phyloP scores from a whole-genome alignment of 83 land plant genomes.

The Diphasiastrum complanatum region DNA sequence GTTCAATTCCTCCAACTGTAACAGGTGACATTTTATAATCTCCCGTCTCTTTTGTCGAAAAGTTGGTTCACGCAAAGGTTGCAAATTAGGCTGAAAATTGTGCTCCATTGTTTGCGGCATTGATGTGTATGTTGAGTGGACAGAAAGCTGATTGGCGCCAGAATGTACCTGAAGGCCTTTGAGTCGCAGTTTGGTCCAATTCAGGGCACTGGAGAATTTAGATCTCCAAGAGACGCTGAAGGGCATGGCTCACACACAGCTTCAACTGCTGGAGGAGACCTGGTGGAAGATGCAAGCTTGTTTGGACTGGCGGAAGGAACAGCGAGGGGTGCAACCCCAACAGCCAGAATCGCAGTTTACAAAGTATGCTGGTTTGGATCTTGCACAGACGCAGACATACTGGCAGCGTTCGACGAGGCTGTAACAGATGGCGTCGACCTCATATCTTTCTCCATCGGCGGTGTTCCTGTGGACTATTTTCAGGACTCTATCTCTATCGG shows the following conservation, averaged over 20 bases:
- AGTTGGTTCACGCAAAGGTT: too few species aligned
- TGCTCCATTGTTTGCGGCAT: too few species aligned
- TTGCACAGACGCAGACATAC: neutral
- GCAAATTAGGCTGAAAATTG: too few species aligned
- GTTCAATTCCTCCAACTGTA: neutral
- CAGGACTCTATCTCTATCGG: slow-evolving; percentile 5
- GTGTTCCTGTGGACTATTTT: neutral
- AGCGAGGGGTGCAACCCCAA: too few species aligned
- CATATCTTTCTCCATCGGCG: too few species aligned
- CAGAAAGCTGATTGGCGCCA: slow-evolving; percentile 14
- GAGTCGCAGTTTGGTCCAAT: slow-evolving; percentile 1
- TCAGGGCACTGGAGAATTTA: neutral
- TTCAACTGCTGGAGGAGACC: slow-evolving; percentile 5
- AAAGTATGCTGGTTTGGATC: neutral
- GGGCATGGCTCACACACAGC: slow-evolving; percentile 20
- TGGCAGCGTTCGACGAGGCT: neutral
- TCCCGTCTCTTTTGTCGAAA: too few species aligned
- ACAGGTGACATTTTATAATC: too few species aligned
- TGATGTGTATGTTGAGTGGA: too few species aligned
- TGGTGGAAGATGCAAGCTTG: neutral
- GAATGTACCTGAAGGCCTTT: slow-evolving; percentile 6
- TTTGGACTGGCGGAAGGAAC: too few species aligned
- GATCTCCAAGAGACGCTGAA: slow-evolving; percentile 9
- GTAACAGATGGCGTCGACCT: too few species aligned
- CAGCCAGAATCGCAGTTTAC: too few species aligned